These are phyloP conservation scores for Pleodorina starrii DNA, from an alignment of 139 green algal genomes.

Conservation along the genomic window DNA sequence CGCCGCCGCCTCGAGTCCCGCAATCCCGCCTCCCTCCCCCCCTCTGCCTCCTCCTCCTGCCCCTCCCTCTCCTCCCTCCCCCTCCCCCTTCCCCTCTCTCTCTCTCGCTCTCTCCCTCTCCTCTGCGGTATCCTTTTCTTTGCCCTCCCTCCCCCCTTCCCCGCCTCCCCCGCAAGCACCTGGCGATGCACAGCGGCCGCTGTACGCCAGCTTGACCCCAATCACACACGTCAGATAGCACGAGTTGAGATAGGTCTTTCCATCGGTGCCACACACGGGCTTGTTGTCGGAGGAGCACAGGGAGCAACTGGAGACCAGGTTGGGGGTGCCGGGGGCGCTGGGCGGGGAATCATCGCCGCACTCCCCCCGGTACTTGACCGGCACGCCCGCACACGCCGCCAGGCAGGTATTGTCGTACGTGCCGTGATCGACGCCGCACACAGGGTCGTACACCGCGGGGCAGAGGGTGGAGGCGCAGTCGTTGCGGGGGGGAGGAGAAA, in stretches of 20 bases:
- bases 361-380: neutral
- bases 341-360: neutral
- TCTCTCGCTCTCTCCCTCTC: too few species aligned
- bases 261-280: constrained; percentile 15
- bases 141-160: too few species aligned
- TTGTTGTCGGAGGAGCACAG: neutral
- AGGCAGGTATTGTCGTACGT: constrained; percentile 9
- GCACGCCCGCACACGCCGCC: neutral
- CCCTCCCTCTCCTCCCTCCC: too few species aligned
- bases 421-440: constrained; percentile 37
- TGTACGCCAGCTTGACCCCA: constrained; percentile 21
- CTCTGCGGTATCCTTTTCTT: too few species aligned
- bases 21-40: too few species aligned
- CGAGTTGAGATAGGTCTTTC: constrained; percentile 53
- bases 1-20: too few species aligned
- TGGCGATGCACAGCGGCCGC: constrained; percentile 7
- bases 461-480: constrained; percentile 33
- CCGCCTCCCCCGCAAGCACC: too few species aligned
- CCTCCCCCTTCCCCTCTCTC: too few species aligned
- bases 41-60: too few species aligned
- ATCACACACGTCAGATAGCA: constrained; percentile 26
- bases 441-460: constrained; percentile 35
- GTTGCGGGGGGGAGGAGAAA: neutral
- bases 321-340: neutral
- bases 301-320: neutral